A percentile compares a stretch with the other conserved stretches of the same genome.
Evolutionary conservation across 805 yeast genomes (phyloP).

Genomic region (Yarrowia sp.): DNA sequence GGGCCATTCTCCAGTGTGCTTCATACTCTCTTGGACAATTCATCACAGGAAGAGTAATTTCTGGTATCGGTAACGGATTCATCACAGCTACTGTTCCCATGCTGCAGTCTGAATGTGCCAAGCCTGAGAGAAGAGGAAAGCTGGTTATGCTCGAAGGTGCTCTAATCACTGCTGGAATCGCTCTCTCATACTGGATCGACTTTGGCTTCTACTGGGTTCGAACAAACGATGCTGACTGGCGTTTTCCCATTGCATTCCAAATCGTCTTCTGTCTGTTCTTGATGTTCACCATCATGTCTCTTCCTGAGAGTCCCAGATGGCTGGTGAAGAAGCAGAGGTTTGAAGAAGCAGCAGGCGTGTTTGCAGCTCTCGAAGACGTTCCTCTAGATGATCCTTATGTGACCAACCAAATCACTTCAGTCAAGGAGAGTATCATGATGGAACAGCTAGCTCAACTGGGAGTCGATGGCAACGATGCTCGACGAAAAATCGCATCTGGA

Average conservation of each 20-base stretch:
- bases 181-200: slow-evolving; percentile 56
- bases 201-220: slow-evolving; percentile 51
- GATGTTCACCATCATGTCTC: slow-evolving; percentile 53
- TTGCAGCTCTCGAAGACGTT: slow-evolving; percentile 18
- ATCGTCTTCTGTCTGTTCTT: slow-evolving; percentile 55
- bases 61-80: slow-evolving; percentile 78
- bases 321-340: slow-evolving; percentile 64
- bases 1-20: slow-evolving; percentile 49
- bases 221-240: slow-evolving; percentile 57
- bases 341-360: slow-evolving; percentile 47
- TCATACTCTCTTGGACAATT: slow-evolving; percentile 32
- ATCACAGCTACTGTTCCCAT: slow-evolving; percentile 77
- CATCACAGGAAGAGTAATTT: slow-evolving; percentile 59
- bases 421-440: slow-evolving; percentile 17
- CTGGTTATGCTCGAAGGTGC: slow-evolving; percentile 70
- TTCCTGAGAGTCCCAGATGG: slow-evolving; percentile 89
- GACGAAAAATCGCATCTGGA: neutral
- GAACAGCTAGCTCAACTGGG: slow-evolving; percentile 1
- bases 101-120: slow-evolving; percentile 75
- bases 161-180: slow-evolving; percentile 69
- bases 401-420: neutral
- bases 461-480: neutral
- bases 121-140: slow-evolving; percentile 63
- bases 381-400: slow-evolving; percentile 10
- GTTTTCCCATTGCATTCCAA: slow-evolving; percentile 77